Percentiles rank a stretch among this genome's conserved stretches.
Conservation (phyloP, 148 eudicot species). For the Nyssa sinensis region DNA sequence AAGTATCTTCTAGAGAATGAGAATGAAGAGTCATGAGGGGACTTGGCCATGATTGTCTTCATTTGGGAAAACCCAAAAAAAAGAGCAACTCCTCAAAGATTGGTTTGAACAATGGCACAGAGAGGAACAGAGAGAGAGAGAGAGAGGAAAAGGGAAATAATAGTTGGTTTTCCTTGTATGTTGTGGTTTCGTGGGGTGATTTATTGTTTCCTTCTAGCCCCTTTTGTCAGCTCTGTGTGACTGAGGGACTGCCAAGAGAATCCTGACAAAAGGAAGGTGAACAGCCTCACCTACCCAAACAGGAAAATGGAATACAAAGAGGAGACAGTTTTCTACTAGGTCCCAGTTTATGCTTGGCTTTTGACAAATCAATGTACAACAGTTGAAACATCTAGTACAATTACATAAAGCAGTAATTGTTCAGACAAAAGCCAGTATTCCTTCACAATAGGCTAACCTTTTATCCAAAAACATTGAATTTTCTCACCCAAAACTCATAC, state of each 20-base stretch:
- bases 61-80: constrained; percentile 23
- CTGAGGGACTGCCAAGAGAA: constrained; percentile 16
- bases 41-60: constrained; percentile 75
- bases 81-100: neutral
- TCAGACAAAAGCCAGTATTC: too few relatives aligned
- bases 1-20: constrained; percentile 87
- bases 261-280: constrained; percentile 60
- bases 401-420: too few relatives aligned
- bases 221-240: constrained; percentile 14
- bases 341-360: too few relatives aligned
- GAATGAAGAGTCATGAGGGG: constrained; percentile 63
- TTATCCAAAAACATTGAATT: too few relatives aligned
- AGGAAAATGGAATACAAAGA: constrained; percentile 9
- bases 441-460: too few relatives aligned
- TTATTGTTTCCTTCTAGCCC: constrained; percentile 16
- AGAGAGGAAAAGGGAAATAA: constrained; percentile 8
- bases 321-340: too few relatives aligned
- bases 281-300: constrained; percentile 60
- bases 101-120: neutral
- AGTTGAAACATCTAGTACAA: too few relatives aligned
- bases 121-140: constrained; percentile 10
- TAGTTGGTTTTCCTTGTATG: neutral
- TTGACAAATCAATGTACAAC: too few relatives aligned
- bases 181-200: constrained; percentile 8
- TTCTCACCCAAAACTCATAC: too few relatives aligned